These are phyloP conservation scores for Calonectria leucothoes DNA, from an alignment of 2,329 filamentous ascomycete genomes.

Conservation along the genomic window DNA sequence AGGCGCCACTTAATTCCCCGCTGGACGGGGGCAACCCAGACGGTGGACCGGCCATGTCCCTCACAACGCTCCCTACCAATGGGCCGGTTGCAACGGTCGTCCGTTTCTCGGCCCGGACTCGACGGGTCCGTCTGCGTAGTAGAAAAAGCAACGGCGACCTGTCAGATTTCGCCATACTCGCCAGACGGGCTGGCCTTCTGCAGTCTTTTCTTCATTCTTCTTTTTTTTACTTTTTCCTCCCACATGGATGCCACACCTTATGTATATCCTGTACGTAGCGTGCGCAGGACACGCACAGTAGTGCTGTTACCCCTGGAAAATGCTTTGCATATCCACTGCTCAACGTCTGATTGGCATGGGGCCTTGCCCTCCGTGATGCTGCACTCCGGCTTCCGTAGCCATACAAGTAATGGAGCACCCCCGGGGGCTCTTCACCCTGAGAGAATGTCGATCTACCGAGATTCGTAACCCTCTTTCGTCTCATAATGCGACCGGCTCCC, in stretches of 20 bases:
- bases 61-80: neutral
- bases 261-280: too few relatives aligned
- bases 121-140: neutral
- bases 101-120: neutral
- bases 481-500: neutral
- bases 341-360: neutral
- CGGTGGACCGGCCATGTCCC: neutral
- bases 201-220: too few relatives aligned
- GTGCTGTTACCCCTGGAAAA: neutral
- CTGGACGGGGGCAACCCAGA: neutral
- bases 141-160: conserved; percentile 18
- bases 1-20: conserved; percentile 1
- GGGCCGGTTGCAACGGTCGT: neutral
- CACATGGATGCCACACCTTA: neutral
- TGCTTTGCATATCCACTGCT: neutral
- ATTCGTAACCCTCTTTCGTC: neutral
- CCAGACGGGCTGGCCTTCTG: neutral
- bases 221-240: too few relatives aligned
- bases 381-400: neutral
- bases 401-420: neutral
- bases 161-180: neutral
- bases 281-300: too few relatives aligned
- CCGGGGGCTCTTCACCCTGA: neutral
- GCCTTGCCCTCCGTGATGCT: neutral
- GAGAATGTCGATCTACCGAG: neutral